phyloP scores from a whole-genome alignment of 768 basidiomycete genomes.

The Mycena amicta region DNA sequence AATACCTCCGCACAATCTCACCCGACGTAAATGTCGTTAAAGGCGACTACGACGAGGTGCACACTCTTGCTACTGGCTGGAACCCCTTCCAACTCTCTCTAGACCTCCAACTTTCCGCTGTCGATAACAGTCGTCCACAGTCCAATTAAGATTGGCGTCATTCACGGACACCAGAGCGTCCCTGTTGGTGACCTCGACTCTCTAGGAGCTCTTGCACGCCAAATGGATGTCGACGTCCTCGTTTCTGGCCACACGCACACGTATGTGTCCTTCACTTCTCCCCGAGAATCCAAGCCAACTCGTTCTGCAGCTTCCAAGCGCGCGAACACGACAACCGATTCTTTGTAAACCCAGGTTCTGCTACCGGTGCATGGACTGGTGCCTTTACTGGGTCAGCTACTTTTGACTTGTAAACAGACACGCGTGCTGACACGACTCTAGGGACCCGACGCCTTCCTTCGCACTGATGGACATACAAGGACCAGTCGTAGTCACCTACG shows the following conservation, averaged over 20 bases:
- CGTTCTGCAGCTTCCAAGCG: constrained; percentile 68
- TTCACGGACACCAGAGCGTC: constrained; percentile 93
- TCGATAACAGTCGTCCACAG: constrained; percentile 80
- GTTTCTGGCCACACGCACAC: constrained; percentile 93
- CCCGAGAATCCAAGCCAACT: constrained; percentile 1
- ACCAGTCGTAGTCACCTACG: constrained; percentile 94
- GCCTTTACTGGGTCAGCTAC: constrained; percentile 60
- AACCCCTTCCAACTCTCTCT: not conserved
- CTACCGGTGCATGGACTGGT: constrained; percentile 93
- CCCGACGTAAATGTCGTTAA: constrained; percentile 89
- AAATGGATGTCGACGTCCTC: constrained; percentile 98
- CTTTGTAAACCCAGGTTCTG: constrained; percentile 95
- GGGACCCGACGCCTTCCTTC: constrained; percentile 90
- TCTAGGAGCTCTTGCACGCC: constrained; percentile 83
- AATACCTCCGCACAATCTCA: constrained; percentile 92
- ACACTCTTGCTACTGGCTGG: constrained; percentile 17
- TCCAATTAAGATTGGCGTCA: constrained; percentile 88
- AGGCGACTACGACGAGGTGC: constrained; percentile 95
- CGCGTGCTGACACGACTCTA: constrained; percentile 32
- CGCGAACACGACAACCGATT: constrained; percentile 89
- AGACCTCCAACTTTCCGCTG: constrained; percentile 75
- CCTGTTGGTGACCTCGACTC: constrained; percentile 92
- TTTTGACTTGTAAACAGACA: not conserved
- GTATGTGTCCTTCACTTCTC: constrained; percentile 47
- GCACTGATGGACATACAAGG: constrained; percentile 99